Evolutionary conservation across 2,329 filamentous ascomycete species (phyloP), one percentile per base, ranked within the genome.

Genomic region (Penicillium sp.): DNA sequence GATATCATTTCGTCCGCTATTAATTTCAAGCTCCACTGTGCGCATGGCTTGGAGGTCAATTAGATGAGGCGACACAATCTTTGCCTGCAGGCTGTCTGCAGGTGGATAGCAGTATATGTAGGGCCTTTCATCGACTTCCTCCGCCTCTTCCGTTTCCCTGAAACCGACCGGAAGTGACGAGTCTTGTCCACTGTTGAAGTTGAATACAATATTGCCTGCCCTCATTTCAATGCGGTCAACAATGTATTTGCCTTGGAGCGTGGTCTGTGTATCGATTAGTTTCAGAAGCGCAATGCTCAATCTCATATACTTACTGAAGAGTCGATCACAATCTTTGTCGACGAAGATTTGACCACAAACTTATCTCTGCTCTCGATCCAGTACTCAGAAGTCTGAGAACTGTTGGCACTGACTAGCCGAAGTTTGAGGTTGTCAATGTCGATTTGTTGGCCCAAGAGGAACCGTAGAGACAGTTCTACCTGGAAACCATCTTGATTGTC

Each of bases 1-100:
- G 42, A 85, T 77, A 2, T 86, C 74, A 67, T 96, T 96, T 82
- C 88, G 89, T 1, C 92, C 92, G 10, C 87, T 86, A 10, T 78
- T 77, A 11, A 96, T 74, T 47, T 86, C 81, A 18, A 99, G 77
- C 55, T 96, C 90, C 0, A 97, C 78, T 0, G 85, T 86, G 54
- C 90, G 90, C 64, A 87, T 86, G 61, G 87, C 87, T 68, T 95
- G 90, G 5, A 99, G 83, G 58, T 93, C 86, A 22, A 95, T 87
- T 43, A 86, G 79, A 57, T 83, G 88, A 0, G 89, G 86, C 0
- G 89, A 80, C 40, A 78, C 80, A 7, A 95, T 76, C 46, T 81
- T 82, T 2, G 89, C 83, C 56, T 91, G 84, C 4, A 97, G 83
- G 0, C 89, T 83, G 43, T 86, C 80, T 1, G 82, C 73, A 14